Base-by-base conservation (phyloP, 2,329 filamentous ascomycete species). In the Colletotrichum karsti region DNA sequence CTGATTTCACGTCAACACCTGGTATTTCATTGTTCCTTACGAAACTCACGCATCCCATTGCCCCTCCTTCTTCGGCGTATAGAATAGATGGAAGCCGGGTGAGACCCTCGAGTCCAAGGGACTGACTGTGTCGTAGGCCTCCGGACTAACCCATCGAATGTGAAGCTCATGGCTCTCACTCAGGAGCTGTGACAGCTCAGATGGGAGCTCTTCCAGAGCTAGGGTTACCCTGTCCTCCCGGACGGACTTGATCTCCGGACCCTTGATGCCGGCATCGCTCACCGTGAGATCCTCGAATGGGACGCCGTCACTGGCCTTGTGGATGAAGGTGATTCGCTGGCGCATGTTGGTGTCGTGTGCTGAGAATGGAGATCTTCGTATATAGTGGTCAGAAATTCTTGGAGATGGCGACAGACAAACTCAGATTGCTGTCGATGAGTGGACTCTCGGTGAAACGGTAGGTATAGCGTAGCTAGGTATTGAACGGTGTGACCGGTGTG, bases 161-260 rank as follows among this genome's bases (percentile, higher is more conserved):
- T 95, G 92, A 44, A 98, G 81, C 77, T 94, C 90, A 73, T 91
- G 88, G 70, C 88, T 89, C 73, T 88, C 83, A 60, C 86, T 83
- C 26, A 97, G 82, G 13, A 92, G 79, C 26, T 85, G 79, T 67
- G 85, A 86, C 15, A 96, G 78, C 78, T 93, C 90, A 15, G 80
- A 75, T 5, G 94, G 92, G 42, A 98, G 85, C 81, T 97, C 93
- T 54, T 90, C 84, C 20, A 94, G 81, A 39, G 87, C 85, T 69
- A 96, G 80, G 1, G 93, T 97, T 72, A 95, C 80, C 67, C 92
- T 89, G 76, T 96, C 93, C 79, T 98, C 93, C 71, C 93, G 91
- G 13, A 90, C 89, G 20, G 92, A 92, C 56, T 88, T 79, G 44
- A 96, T 77, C 33, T 82, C 78, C 0, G 87, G 84, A 3, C 85